These are phyloP conservation scores for Cardamine chenopodiifolia DNA, from an alignment of 345 rosid genomes.

Conservation along the genomic window DNA sequence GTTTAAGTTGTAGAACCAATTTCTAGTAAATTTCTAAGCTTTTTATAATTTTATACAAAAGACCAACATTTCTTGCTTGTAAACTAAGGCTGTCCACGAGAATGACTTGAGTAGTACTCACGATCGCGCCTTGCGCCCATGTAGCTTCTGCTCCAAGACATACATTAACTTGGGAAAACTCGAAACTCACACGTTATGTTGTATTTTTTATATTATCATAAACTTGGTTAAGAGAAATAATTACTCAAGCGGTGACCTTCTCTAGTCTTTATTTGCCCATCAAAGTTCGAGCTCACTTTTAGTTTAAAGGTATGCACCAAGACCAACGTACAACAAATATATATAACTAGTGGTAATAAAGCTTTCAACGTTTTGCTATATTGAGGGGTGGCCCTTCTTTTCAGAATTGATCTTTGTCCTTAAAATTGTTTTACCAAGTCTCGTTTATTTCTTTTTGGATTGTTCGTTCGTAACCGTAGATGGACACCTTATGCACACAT, in stretches of 20 bases:
- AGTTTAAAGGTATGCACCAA: conserved; percentile 30
- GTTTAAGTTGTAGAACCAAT: not conserved
- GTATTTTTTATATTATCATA: conserved; percentile 20
- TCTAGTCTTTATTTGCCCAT: conserved; percentile 39
- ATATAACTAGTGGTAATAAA: conserved; percentile 27
- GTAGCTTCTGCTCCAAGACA: conserved; percentile 36
- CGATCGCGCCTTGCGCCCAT: conserved; percentile 31
- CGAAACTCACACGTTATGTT: conserved; percentile 14
- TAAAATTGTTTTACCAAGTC: not conserved
- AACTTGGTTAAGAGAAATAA: conserved; percentile 32
- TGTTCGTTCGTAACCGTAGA: conserved; percentile 16
- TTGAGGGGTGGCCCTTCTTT: conserved; percentile 28
- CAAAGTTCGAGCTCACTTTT: conserved; percentile 36
- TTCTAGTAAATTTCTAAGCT: not conserved
- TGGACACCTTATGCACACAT: conserved; percentile 2
- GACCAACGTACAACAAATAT: conserved; percentile 22
- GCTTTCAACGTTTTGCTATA: conserved; percentile 33
- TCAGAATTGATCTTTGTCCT: conserved; percentile 27
- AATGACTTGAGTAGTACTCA: conserved; percentile 42
- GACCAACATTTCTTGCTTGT: conserved; percentile 41
- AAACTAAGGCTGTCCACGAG: conserved; percentile 30
- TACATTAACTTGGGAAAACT: conserved; percentile 31
- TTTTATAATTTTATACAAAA: not conserved
- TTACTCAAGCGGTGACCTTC: conserved; percentile 39
- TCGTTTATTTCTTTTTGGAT: conserved; percentile 24